Percentiles rank a stretch among this genome's conserved stretches.
These are phyloP conservation scores for Aureobasidium sp. DNA, from an alignment of 2,329 filamentous ascomycete species.

Conservation along the genomic window DNA sequence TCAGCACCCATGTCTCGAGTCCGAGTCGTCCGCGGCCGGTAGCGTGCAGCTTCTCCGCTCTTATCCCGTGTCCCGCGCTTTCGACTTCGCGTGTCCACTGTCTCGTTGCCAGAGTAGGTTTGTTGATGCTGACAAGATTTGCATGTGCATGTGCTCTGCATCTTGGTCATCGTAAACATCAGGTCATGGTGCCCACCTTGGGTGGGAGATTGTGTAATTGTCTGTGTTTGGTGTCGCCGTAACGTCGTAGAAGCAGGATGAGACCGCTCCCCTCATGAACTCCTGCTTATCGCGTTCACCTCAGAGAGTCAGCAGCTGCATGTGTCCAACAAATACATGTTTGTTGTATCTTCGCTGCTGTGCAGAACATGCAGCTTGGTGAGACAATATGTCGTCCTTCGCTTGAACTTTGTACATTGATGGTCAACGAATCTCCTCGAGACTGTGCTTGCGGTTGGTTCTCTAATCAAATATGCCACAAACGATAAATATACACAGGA, in stretches of 20 bases:
- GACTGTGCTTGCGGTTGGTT: background rate
- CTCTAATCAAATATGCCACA: background rate
- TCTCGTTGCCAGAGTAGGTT: background rate
- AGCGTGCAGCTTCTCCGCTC: constrained; percentile 12
- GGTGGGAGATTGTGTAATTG: background rate
- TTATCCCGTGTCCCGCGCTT: background rate
- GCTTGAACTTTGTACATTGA: background rate
- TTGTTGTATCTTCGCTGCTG: background rate
- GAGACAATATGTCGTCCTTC: background rate
- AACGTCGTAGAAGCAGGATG: background rate
- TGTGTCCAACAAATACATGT: background rate
- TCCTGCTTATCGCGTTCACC: background rate
- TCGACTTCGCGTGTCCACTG: background rate
- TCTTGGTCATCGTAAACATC: background rate
- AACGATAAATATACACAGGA: background rate
- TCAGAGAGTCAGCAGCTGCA: background rate
- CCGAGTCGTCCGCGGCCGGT: constrained; percentile 13
- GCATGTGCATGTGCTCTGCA: background rate
- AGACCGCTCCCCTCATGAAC: background rate
- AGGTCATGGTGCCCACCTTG: background rate
- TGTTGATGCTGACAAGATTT: background rate
- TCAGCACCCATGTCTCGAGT: constrained; percentile 7
- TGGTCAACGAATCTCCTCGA: background rate
- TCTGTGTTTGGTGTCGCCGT: background rate
- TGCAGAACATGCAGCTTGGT: background rate